These are phyloP conservation scores for Penicillium sp. DNA, from an alignment of 2,329 filamentous ascomycete species.

Conservation along the genomic window DNA sequence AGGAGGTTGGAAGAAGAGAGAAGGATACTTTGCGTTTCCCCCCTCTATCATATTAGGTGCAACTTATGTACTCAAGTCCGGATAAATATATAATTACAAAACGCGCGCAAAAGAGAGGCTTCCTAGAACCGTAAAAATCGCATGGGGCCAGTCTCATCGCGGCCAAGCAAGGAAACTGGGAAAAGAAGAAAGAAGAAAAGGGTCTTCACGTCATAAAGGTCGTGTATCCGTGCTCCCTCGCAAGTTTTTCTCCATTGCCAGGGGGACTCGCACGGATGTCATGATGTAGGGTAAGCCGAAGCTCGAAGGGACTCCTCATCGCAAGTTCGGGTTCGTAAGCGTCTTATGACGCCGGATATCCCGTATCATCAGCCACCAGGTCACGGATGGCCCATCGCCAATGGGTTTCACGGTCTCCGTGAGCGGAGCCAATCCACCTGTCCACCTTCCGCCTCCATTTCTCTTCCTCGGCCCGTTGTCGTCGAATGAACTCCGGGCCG, in stretches of 20 bases:
- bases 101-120: background rate
- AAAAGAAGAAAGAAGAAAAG: constrained; percentile 1
- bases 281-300: background rate
- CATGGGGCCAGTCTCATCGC: constrained; percentile 15
- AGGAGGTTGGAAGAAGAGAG: background rate
- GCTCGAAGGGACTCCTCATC: background rate
- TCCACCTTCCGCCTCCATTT: constrained; percentile 86
- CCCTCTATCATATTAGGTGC: background rate
- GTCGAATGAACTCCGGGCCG: constrained; percentile 84
- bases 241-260: background rate
- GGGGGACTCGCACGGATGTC: background rate
- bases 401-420: constrained; percentile 47
- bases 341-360: background rate
- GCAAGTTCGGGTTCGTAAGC: background rate
- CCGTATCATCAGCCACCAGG: constrained; percentile 36
- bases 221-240: constrained; percentile 14
- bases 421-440: constrained; percentile 70
- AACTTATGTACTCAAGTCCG: background rate
- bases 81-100: constrained; percentile 17
- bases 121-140: constrained; percentile 17
- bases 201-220: constrained; percentile 22
- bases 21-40: background rate
- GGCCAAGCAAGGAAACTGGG: constrained; percentile 5
- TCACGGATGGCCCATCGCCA: constrained; percentile 74
- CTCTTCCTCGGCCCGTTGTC: constrained; percentile 88